A percentile compares a stretch with the other conserved stretches of the same genome.
Conservation (phyloP, 2,329 filamentous ascomycete species). For the Colletotrichum abscissum region DNA sequence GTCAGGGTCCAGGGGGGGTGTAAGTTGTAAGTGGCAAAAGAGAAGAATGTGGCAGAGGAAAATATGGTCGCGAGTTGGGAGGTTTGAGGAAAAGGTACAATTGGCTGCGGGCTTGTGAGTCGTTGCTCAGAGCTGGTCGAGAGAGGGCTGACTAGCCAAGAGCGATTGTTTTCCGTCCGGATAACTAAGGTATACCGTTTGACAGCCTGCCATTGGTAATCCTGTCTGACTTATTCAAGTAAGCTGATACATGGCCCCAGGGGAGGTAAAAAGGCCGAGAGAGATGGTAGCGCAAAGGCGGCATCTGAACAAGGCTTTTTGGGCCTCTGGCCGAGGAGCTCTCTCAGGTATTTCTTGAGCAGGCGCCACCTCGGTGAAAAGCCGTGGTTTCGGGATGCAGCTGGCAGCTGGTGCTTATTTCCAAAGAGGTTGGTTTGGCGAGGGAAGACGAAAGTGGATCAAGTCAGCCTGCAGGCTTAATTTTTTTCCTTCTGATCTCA, state of each 20-base stretch:
- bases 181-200: not conserved
- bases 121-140: not conserved
- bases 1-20: constrained; percentile 20
- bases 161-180: not conserved
- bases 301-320: constrained; percentile 13
- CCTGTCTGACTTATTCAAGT: not conserved
- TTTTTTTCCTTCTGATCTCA: not conserved
- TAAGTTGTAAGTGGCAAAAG: constrained; percentile 7
- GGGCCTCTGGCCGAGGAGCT: constrained; percentile 2
- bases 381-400: constrained; percentile 29
- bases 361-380: constrained; percentile 23
- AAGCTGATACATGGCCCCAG: not conserved
- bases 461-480: not conserved
- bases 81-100: not conserved
- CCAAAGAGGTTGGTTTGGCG: constrained; percentile 24
- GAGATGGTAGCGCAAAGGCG: not conserved
- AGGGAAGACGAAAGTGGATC: constrained; percentile 18
- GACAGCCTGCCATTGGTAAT: not conserved
- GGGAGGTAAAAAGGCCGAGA: not conserved
- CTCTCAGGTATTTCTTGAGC: constrained; percentile 4
- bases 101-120: constrained; percentile 1
- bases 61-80: not conserved
- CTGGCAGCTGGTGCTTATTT: constrained; percentile 18
- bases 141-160: not conserved
- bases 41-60: not conserved